A percentile compares a stretch with the other conserved stretches of the same genome.
These are phyloP conservation scores for Ogataea dorogensis DNA, from an alignment of 805 yeast species.

Conservation along the genomic window DNA sequence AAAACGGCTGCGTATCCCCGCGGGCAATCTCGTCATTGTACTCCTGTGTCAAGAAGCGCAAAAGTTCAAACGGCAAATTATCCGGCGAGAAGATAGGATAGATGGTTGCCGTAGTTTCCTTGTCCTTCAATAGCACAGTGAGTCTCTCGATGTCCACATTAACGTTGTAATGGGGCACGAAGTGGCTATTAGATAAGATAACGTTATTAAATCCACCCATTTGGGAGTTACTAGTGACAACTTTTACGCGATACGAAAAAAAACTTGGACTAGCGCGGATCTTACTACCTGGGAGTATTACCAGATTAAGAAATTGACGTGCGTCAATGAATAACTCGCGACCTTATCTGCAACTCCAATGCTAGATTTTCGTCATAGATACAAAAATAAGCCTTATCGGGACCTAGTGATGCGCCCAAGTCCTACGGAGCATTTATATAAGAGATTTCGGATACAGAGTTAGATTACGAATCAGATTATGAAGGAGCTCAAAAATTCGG, in stretches of 20 bases:
- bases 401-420: no score
- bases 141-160: slow-evolving; percentile 51
- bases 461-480: neutral
- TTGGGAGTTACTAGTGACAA: slow-evolving; percentile 15
- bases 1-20: slow-evolving; percentile 85
- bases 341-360: no score
- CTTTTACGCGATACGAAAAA: slow-evolving; percentile 12
- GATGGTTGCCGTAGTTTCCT: slow-evolving; percentile 89
- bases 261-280: slow-evolving; percentile 4
- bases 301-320: neutral
- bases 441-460: no score
- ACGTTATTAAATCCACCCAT: slow-evolving; percentile 36
- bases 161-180: slow-evolving; percentile 30
- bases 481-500: neutral
- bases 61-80: slow-evolving; percentile 72
- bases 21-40: slow-evolving; percentile 88
- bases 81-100: slow-evolving; percentile 73
- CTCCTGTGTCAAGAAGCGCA: slow-evolving; percentile 85
- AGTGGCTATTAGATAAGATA: slow-evolving; percentile 30
- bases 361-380: no score
- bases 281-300: neutral
- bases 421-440: neutral
- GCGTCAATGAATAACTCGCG: no score
- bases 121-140: slow-evolving; percentile 79
- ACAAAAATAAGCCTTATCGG: no score